Evolutionary conservation across 768 basidiomycete species (phyloP).

Genomic region (Lactarius indigo): DNA sequence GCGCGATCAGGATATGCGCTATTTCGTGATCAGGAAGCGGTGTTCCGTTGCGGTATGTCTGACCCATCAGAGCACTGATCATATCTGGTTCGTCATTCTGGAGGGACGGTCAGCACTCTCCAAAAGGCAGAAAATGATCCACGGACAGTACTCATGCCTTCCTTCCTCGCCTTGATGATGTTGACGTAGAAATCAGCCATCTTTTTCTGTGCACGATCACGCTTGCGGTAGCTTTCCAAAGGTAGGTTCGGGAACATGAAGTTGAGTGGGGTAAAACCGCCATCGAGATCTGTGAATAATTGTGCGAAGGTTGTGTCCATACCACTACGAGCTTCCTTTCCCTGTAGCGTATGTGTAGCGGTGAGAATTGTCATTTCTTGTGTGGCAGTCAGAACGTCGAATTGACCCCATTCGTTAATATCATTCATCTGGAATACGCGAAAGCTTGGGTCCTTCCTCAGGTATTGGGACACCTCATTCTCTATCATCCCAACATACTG

Average conservation of each 20-base stretch:
- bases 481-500: constrained; percentile 61
- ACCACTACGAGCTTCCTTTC: constrained; percentile 75
- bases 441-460: constrained; percentile 65
- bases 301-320: constrained; percentile 85
- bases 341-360: constrained; percentile 90
- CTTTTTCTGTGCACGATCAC: constrained; percentile 86
- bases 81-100: constrained; percentile 80
- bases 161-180: constrained; percentile 74
- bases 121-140: neutral
- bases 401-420: constrained; percentile 72
- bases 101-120: neutral
- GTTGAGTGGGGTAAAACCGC: constrained; percentile 94
- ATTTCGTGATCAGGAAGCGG: constrained; percentile 83
- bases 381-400: constrained; percentile 69
- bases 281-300: constrained; percentile 85
- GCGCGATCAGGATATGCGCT: constrained; percentile 97
- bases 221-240: constrained; percentile 80
- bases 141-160: constrained; percentile 43
- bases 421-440: constrained; percentile 56
- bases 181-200: constrained; percentile 92
- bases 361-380: constrained; percentile 94
- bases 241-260: constrained; percentile 94
- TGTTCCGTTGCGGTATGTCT: constrained; percentile 80
- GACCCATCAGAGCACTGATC: constrained; percentile 81
- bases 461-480: constrained; percentile 52